A percentile compares a stretch with the other conserved stretches of the same genome.
These are phyloP conservation scores for Lizanozyma gosingica DNA, from an alignment of 1,139 yeast genomes.

Conservation along the genomic window DNA sequence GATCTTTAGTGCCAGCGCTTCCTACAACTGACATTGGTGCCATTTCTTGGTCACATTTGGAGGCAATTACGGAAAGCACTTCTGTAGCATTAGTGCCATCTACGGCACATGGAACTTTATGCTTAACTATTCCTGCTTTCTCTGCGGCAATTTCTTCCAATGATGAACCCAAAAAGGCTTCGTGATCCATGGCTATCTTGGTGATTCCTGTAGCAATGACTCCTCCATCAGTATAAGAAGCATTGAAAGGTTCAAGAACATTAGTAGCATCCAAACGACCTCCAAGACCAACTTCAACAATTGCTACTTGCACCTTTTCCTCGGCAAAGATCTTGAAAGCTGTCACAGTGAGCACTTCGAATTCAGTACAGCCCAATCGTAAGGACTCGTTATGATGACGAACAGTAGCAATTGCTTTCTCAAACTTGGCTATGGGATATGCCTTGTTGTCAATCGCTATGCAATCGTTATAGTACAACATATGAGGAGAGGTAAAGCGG, in stretches of 20 bases:
- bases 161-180: slow-evolving; percentile 59
- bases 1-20: slow-evolving; percentile 9
- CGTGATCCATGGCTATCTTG: slow-evolving; percentile 82
- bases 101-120: slow-evolving; percentile 51
- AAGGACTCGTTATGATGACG: slow-evolving; percentile 22
- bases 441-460: slow-evolving; percentile 56
- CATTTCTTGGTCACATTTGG: slow-evolving; percentile 1
- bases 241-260: slow-evolving; percentile 29
- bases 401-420: slow-evolving; percentile 32
- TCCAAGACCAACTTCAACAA: slow-evolving; percentile 87
- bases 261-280: slow-evolving; percentile 87
- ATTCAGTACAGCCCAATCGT: slow-evolving; percentile 67
- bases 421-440: slow-evolving; percentile 40
- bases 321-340: slow-evolving; percentile 68
- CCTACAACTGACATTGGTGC: slow-evolving; percentile 9
- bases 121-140: slow-evolving; percentile 79
- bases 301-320: slow-evolving; percentile 57
- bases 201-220: slow-evolving; percentile 68
- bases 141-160: slow-evolving; percentile 57
- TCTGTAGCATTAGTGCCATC: slow-evolving; percentile 56
- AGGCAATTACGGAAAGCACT: slow-evolving; percentile 38
- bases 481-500: slow-evolving; percentile 81
- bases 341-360: slow-evolving; percentile 74
- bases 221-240: slow-evolving; percentile 17
- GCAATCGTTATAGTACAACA: slow-evolving; percentile 65